Percentiles rank a stretch among this genome's conserved stretches.
Evolutionary conservation across 441 rosid genomes (phyloP).

Genomic region (Iberis amara): DNA sequence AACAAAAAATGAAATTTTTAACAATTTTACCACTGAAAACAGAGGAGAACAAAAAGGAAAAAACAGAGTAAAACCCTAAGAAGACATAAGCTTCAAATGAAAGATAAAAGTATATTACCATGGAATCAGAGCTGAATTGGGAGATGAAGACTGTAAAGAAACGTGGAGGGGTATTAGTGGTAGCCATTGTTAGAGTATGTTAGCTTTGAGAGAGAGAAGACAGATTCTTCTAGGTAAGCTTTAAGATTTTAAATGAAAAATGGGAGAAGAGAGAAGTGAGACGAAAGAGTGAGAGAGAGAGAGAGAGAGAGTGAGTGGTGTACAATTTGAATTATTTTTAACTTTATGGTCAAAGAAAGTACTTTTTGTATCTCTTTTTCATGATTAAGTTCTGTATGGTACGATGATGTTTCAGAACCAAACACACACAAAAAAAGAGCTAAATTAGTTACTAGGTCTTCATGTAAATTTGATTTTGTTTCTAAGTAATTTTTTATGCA

Average conservation of each 20-base stretch:
- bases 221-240: neutral
- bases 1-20: too few species aligned
- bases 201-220: conserved; percentile 3
- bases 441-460: too few species aligned
- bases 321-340: too few species aligned
- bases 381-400: too few species aligned
- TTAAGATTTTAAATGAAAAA: neutral
- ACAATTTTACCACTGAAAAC: too few species aligned
- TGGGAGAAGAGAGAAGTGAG: neutral
- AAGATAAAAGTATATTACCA: conserved; percentile 1
- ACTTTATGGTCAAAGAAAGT: neutral
- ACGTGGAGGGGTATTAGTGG: neutral
- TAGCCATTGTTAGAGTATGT: conserved; percentile 1
- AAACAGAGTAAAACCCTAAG: too few species aligned
- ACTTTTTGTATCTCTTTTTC: neutral
- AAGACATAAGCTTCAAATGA: too few species aligned
- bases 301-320: neutral
- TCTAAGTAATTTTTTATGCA: too few species aligned
- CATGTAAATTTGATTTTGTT: too few species aligned
- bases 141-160: conserved; percentile 15
- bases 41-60: too few species aligned
- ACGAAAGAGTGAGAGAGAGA: neutral
- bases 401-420: neutral
- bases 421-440: too few species aligned
- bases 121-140: conserved; percentile 2